These are phyloP conservation scores for Tuber aestivum DNA, from an alignment of 495 filamentous ascomycete species.

Conservation along the genomic window DNA sequence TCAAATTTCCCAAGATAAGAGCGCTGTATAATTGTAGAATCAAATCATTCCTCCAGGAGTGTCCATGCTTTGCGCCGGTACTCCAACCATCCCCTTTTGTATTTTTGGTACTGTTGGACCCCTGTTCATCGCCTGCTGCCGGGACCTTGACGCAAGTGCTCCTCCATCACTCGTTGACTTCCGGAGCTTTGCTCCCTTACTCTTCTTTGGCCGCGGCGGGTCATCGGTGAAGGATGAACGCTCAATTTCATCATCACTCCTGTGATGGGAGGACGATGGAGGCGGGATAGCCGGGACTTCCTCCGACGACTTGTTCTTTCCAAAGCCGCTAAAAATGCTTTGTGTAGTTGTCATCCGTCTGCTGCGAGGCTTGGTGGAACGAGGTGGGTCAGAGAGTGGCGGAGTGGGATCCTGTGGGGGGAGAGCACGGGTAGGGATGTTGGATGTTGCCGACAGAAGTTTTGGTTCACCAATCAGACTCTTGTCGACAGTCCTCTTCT, in stretches of 20 bases:
- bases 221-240: constrained; percentile 37
- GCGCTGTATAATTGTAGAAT: background rate
- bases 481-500: constrained; percentile 38
- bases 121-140: constrained; percentile 28
- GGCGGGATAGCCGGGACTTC: constrained; percentile 29
- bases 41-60: constrained; percentile 36
- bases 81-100: constrained; percentile 19
- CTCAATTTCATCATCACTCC: constrained; percentile 36
- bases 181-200: constrained; percentile 30
- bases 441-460: constrained; percentile 38
- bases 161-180: constrained; percentile 42
- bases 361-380: constrained; percentile 13
- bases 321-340: constrained; percentile 36
- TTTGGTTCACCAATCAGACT: constrained; percentile 39
- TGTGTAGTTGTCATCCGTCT: constrained; percentile 26
- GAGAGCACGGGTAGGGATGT: constrained; percentile 38
- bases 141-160: constrained; percentile 28
- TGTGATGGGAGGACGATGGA: constrained; percentile 27
- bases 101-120: constrained; percentile 25
- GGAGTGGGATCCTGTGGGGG: constrained; percentile 15
- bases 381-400: constrained; percentile 7
- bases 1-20: background rate
- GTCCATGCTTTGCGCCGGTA: background rate
- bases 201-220: constrained; percentile 37
- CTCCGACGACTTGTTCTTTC: constrained; percentile 36